Evolutionary conservation across 208 protist genomes (phyloP), one percentile per base, ranked within the genome.

Genomic region (Vickermania spadyakhi): DNA sequence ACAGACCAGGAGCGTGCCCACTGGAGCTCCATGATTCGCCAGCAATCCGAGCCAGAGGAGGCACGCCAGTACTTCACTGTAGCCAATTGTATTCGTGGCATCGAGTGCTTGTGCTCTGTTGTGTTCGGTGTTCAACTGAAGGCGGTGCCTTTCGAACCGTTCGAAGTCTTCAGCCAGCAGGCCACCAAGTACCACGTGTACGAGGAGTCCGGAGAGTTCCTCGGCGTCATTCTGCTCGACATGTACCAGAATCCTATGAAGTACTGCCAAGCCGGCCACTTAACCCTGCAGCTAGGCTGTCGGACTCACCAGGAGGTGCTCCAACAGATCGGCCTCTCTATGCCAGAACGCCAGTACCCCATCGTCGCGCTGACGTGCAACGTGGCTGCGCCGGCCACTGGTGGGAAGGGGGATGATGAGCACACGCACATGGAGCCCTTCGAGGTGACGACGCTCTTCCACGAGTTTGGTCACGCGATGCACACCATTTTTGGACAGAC

Each of bases 381-480:
- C 58, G 87, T 91, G 21, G 83, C 84, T 13, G 54, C 74, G 22
- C 3, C 60, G n/a, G 70, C 66, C 2, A 68, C 67, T 2, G 65
- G 70, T 14, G 63, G 72, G 27, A 68, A 68, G 14, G 86, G 74
- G 68, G 83, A 95, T 57, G 81, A 89, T 64, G 85, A 97, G 70
- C 66, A 79, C 2, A 91, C 84, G 0, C 71, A 94, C 4, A 85
- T 97, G 74, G 70, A 84, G 31, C 84, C 84, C 30, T 75, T 75
- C 62, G 90, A 97, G 73, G 89, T 97, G 4, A 90, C 75, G 18
- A 97, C 94, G 1, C 61, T 96, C 3, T 97, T 97, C 58, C 94
- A 97, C 71, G 94, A 97, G 70, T 95, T 97, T 56, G 94, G 94
- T 14, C 94, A 97, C 62, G 83, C 87, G 5, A 82, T 97, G 81